Evolutionary conservation across 805 yeast species (phyloP), one percentile per base, ranked within the genome.

Genomic region (Suhomyces xylopsoci): DNA sequence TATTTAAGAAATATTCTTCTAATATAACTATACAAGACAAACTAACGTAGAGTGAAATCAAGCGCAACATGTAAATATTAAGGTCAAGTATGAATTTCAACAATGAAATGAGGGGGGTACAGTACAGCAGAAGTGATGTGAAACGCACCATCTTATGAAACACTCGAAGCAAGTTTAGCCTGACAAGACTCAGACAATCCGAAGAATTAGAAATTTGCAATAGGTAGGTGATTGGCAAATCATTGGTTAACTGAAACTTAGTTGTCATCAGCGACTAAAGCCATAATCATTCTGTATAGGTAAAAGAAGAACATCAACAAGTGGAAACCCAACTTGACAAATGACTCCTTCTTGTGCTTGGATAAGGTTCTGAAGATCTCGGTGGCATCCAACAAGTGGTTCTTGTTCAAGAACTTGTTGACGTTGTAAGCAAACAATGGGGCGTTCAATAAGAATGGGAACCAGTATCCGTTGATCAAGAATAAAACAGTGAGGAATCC

Each of bases 351-450:
- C 82, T 94, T 93, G 77, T 92, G 96, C 67, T 87, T 89, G 62
- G 90, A 82, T 66, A 93, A 81, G 42, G 97, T 92, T 78, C 98
- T 84, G 76, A 94, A 94, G 64, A 93, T 94, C 72, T 93, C 97
- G 44, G 99, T 93, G 54, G 98, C 98, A 71, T 94, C 99, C 69
- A 92, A 83, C 58, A 89, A 76, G 68, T 93, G 92, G 68, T 85
- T 84, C 72, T 90, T 90, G 62, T 82, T 83, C 70, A 85, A 73
- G 65, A 90, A 82, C 71, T 89, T 89, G 77, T 87, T 86, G 54
- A 77, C 84, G 69, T 94, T 94, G 79, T 79, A 94, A 26, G 91
- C 94, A 51, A 89, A 73, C 57, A 94, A 77, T 46, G 98, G 97
- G 59, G 84, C 74, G 71, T 90, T 90, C 66, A 94, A 70, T 63